Percentiles rank a stretch among this genome's conserved stretches.
Evolutionary conservation across 2,329 filamentous ascomycete species (phyloP).

Genomic region (Pseudogymnoascus destructans): DNA sequence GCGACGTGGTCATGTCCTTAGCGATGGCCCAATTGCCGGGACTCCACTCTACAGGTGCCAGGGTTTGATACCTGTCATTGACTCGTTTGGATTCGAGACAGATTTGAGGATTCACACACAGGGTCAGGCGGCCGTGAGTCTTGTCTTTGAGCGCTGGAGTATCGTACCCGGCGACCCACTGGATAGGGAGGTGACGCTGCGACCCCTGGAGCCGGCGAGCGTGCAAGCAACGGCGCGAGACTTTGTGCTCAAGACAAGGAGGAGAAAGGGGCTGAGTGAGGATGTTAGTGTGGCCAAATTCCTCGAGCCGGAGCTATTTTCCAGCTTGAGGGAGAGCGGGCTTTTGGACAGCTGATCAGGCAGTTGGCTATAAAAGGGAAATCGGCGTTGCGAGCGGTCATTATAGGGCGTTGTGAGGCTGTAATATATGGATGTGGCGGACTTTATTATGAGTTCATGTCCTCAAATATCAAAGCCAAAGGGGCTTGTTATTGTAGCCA

Average conservation of each 20-base stretch:
- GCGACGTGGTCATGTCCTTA: conserved; percentile 79
- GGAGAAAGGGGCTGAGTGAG: conserved; percentile 87
- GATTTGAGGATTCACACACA: conserved; percentile 93
- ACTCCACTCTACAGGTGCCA: conserved; percentile 87
- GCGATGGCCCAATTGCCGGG: conserved; percentile 87
- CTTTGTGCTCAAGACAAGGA: conserved; percentile 90
- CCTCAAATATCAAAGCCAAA: background rate
- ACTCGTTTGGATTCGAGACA: conserved; percentile 96
- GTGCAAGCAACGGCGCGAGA: conserved; percentile 86
- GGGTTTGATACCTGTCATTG: conserved; percentile 87
- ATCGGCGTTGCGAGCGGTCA: conserved; percentile 8
- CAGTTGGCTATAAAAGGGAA: conserved; percentile 6
- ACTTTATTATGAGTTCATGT: conserved; percentile 3
- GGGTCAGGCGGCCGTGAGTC: conserved; percentile 75
- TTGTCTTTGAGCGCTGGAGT: conserved; percentile 93
- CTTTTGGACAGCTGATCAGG: conserved; percentile 50
- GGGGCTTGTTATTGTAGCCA: background rate
- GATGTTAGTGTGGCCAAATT: conserved; percentile 95
- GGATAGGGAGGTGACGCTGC: conserved; percentile 69
- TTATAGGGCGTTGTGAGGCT: conserved; percentile 8
- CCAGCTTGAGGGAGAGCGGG: conserved; percentile 75
- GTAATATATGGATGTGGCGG: conserved; percentile 5
- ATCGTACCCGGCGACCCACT: conserved; percentile 93
- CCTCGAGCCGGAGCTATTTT: conserved; percentile 86
- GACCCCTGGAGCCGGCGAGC: conserved; percentile 74